phyloP scores from a whole-genome alignment of 2,329 filamentous ascomycete genomes.

The Aspergillus fructus region DNA sequence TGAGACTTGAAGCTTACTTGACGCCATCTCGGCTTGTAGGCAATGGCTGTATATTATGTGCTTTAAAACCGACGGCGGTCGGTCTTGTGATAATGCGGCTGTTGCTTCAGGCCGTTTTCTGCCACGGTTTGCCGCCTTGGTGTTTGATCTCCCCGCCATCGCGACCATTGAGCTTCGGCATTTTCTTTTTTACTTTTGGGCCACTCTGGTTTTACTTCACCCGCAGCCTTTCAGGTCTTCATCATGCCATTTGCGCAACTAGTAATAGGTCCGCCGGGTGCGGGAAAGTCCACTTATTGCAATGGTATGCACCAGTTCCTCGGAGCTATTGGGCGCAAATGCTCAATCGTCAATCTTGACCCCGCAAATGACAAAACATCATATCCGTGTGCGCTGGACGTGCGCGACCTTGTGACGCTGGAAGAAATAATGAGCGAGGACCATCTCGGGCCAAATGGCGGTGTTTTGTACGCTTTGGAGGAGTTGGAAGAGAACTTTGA shows the following conservation, averaged over 20 bases:
- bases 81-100: conserved; percentile 25
- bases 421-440: conserved; percentile 96
- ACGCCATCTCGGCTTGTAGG: conserved; percentile 37
- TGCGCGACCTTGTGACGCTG: conserved; percentile 81
- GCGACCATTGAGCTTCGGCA: conserved; percentile 1
- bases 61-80: conserved; percentile 22
- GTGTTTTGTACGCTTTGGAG: conserved; percentile 88
- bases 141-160: conserved; percentile 24
- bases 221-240: neutral
- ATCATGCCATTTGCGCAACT: conserved; percentile 68
- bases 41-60: conserved; percentile 7
- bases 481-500: conserved; percentile 92
- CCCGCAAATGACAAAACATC: conserved; percentile 91
- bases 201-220: too few relatives aligned
- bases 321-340: conserved; percentile 89
- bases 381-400: conserved; percentile 87
- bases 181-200: neutral
- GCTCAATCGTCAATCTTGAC: conserved; percentile 93
- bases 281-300: conserved; percentile 96
- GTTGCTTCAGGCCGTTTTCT: conserved; percentile 31
- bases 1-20: conserved; percentile 35
- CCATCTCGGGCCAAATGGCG: conserved; percentile 86
- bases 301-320: conserved; percentile 99
- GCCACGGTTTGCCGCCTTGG: conserved; percentile 29
- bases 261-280: conserved; percentile 88